Evolutionary conservation across 805 yeast species (phyloP), one percentile per base, ranked within the genome.

Genomic region (Saccharomycopsis guyanensis): DNA sequence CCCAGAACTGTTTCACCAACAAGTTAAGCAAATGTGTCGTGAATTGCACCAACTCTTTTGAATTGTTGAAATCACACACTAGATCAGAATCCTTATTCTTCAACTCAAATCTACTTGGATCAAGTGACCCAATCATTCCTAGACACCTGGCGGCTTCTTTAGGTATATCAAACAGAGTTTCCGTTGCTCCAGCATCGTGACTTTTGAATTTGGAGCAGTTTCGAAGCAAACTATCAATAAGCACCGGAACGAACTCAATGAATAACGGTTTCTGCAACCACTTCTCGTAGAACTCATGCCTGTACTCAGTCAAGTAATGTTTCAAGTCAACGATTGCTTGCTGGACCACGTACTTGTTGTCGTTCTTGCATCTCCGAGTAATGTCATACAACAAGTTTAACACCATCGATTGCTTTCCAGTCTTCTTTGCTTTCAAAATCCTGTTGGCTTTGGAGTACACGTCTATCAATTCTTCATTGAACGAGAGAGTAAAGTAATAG

Each of bases 1-100:
- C 88, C 78, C 94, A 82, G 62, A 88, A 89, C 1, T 87, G 78
- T 29, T 86, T 87, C 6, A 89, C 82, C n/a, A 93, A 69, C 49
- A 77, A 70, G 45, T 75, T 72, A 15, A 50, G 40, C 2, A 50
- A 22, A 4, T 39, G 38, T 15, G 38, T 20, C n/a, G 34, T 35
- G 23, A 50, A 50, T 15, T 38, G 43, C 8, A 44, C n/a, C 27
- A 50, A 24, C 55, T 89, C 96, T 3, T 59, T 61, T 22, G 68
- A 70, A 39, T 77, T 79, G 29, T 68, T 74, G 57, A 91, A 79
- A 56, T 85, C 84, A 38, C 75, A 72, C 0, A 81, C 68, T 3
- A 82, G 63, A 2, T 82, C 66, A 2, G 71, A 60, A 23, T 71
- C 70, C 29, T 67, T 61, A 46, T 66, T 68, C 45, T 71, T 62